Evolutionary conservation across 2,329 filamentous ascomycete species (phyloP).

Genomic region (Neurospora crassa): DNA sequence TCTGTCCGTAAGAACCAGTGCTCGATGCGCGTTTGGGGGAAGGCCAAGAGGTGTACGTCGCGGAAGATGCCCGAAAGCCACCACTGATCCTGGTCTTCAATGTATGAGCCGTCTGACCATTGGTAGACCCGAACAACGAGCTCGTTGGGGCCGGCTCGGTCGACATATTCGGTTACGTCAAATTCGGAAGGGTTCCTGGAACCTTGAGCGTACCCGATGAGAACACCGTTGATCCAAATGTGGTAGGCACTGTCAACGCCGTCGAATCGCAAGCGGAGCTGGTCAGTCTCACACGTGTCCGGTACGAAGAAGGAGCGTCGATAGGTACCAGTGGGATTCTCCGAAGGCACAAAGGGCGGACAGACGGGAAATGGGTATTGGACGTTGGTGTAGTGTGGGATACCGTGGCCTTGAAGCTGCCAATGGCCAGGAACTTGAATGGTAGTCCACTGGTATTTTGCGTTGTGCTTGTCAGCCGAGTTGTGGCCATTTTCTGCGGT

Average conservation of each 20-base stretch:
- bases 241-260: slow-evolving; percentile 65
- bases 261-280: slow-evolving; percentile 57
- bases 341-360: slow-evolving; percentile 51
- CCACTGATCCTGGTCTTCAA: slow-evolving; percentile 64
- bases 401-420: slow-evolving; percentile 60
- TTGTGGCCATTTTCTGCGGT: slow-evolving; percentile 22
- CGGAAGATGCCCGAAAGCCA: slow-evolving; percentile 58
- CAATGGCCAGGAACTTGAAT: slow-evolving; percentile 58
- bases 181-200: slow-evolving; percentile 61
- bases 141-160: slow-evolving; percentile 35
- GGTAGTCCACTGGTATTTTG: slow-evolving; percentile 30
- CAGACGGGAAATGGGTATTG: slow-evolving; percentile 56
- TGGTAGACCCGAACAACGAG: slow-evolving; percentile 60
- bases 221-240: slow-evolving; percentile 54
- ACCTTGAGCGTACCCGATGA: slow-evolving; percentile 60
- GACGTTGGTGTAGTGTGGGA: slow-evolving; percentile 61
- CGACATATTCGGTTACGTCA: slow-evolving; percentile 46
- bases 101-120: slow-evolving; percentile 59
- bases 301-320: slow-evolving; percentile 45
- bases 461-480: slow-evolving; percentile 4
- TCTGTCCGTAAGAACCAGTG: slow-evolving; percentile 47
- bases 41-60: slow-evolving; percentile 52
- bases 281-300: slow-evolving; percentile 32
- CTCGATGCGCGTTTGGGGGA: slow-evolving; percentile 44
- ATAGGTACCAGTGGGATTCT: slow-evolving; percentile 59